Evolutionary conservation across 139 green algal species (phyloP).

Genomic region (Micractinium conductrix): DNA sequence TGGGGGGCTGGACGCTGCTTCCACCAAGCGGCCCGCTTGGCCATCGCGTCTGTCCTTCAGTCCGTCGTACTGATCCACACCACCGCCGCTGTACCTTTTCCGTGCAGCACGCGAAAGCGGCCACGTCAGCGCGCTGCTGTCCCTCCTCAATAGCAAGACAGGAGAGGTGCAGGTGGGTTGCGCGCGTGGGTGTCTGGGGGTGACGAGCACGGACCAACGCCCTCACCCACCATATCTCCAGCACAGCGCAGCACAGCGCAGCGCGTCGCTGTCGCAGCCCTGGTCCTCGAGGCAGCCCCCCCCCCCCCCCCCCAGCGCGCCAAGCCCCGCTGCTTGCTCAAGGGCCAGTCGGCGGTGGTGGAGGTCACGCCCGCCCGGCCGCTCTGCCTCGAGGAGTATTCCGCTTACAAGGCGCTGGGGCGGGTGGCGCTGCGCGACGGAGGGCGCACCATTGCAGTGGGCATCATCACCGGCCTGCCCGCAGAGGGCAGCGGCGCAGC

Average conservation of each 20-base stretch:
- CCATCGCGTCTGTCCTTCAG: no score
- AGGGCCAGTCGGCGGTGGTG: constrained; percentile 60
- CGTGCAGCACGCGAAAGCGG: constrained; percentile 71
- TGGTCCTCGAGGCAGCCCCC: no score
- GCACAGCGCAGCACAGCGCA: no score
- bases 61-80: no score
- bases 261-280: no score
- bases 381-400: constrained; percentile 84
- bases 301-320: no score
- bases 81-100: background rate
- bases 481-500: background rate
- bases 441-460: constrained; percentile 88
- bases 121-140: constrained; percentile 69
- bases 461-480: constrained; percentile 69
- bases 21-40: no score
- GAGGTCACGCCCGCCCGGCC: constrained; percentile 71
- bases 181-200: no score
- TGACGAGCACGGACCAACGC: no score
- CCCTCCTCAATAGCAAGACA: constrained; percentile 77
- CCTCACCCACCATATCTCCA: no score
- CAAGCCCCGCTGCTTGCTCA: constrained; percentile 69
- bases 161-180: constrained; percentile 70
- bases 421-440: constrained; percentile 85
- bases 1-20: no score
- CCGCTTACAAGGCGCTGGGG: constrained; percentile 73